Conservation (phyloP, 352 stramenopile species). For the Peronosclerospora sorghi region DNA sequence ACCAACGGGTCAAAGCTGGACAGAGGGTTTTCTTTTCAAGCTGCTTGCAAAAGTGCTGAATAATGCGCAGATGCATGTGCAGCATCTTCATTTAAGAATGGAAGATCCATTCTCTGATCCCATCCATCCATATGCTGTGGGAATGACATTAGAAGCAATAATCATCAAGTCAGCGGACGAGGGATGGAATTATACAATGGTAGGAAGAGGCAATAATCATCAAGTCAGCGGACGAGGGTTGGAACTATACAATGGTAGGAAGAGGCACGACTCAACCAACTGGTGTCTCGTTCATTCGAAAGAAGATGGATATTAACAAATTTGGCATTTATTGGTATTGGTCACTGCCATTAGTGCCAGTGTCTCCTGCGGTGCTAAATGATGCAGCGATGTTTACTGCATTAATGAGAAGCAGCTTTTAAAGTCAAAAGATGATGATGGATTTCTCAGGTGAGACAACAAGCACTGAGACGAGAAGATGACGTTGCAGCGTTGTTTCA, state of each 20-base stretch:
- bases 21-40: conserved; percentile 70
- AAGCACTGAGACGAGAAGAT: conserved; percentile 2
- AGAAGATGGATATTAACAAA: conserved; percentile 77
- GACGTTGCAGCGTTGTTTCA: conserved; percentile 26
- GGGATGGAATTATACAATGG: too few relatives aligned
- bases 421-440: too few relatives aligned
- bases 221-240: too few relatives aligned
- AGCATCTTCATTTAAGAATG: conserved; percentile 62
- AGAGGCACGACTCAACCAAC: conserved; percentile 15
- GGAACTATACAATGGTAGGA: conserved; percentile 80
- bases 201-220: too few relatives aligned
- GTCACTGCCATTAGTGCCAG: conserved; percentile 39
- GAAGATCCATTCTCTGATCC: conserved; percentile 54
- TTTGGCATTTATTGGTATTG: conserved; percentile 78
- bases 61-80: conserved; percentile 74
- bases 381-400: conserved; percentile 49
- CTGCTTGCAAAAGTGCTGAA: conserved; percentile 71
- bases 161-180: conserved; percentile 77
- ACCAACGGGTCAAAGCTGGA: conserved; percentile 29
- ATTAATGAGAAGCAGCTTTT: conserved; percentile 64
- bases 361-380: conserved; percentile 32
- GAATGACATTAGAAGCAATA: conserved; percentile 65
- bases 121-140: conserved; percentile 38
- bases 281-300: conserved; percentile 39
- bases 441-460: too few relatives aligned